Base-by-base conservation (phyloP, 2,329 filamentous ascomycete genomes). In the Botrytis aclada region DNA sequence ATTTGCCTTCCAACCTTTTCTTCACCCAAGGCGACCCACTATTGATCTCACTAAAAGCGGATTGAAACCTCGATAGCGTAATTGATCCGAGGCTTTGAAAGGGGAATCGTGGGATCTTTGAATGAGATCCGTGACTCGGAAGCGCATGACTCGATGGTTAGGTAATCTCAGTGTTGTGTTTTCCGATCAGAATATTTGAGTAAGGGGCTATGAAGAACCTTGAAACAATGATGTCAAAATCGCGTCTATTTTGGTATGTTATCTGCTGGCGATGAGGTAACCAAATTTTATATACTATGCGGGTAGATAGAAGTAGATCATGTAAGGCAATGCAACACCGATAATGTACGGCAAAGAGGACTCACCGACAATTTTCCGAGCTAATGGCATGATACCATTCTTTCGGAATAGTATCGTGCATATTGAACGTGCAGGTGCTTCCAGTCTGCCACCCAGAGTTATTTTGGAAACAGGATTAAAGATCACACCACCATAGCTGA, bases 351-450 rank as follows among this genome's bases (percentile, higher is more conserved):
- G 51, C n/a, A 32, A 29, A 29, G n/a, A 54, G 14, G n/a, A 41
- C 34, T 56, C 47, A 67, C 64, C 64, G 64, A 67, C 64, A 56
- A 45, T 66, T 54, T 22, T 54, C 64, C 64, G 22, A 67, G 14
- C 54, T 58, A 22, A 60, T 60, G 29, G 39, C n/a, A 16, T 5
- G 22, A 37, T 39, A 37, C 34, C 32, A 25, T 37, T 14, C 20
- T 37, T 12, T 61, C 34, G 34, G 34, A 25, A 61, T 61, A 12
- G 22, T 16, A 61, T 61, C 22, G 22, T 56, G 32, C n/a, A 56
- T 18, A 18, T 29, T 56, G n/a, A 32, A 29, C n/a, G 51, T 56
- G 51, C 51, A 7, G 51, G n/a, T 56, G n/a, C 51, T 56, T 29
- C 51, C 16, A 56, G 51, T 56, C n/a, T 54, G 45, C 34, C 45